Evolutionary conservation across 2,329 filamentous ascomycete species (phyloP), one percentile per base, ranked within the genome.

Genomic region (Talaromyces sp.): DNA sequence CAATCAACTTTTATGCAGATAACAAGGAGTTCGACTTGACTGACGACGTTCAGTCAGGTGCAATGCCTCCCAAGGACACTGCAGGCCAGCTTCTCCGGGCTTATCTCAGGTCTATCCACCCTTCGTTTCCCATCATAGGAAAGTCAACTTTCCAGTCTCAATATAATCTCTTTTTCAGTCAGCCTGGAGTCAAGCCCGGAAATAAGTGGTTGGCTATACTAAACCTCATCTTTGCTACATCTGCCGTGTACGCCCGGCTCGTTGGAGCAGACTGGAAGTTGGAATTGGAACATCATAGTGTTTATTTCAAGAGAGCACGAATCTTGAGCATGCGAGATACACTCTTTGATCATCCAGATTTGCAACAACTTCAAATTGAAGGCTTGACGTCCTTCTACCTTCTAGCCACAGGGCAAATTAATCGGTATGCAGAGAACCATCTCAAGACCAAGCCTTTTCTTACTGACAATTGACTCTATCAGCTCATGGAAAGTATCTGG

Each of bases 151-250:
- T 78, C 59, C 67, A 71, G n/a, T 67, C 66, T 9, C 74, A 77
- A 41, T 77, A 76, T 43, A 69, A 73, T 41, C 67, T 72, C 13
- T 74, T 75, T 59, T 73, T 70, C 57, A 69, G 62, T 35, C 66
- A 70, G 19, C 66, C 66, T 1, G 64, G 65, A 15, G 55, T 75
- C 19, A 70, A 66, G 11, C 72, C 73, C 5, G 73, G 73, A 5
- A 72, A 67, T 48, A 73, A 72, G 53, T 76, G 73, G 73, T 68
- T 77, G 15, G 73, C 76, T 13, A 77, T 77, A 31, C 63, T 78
- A 33, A 77, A 78, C 59, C 59, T 78, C 31, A 73, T 78, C 5
- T 77, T 78, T 60, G 76, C 76, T 11, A 73, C 77, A 59, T 72
- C 69, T 15, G 70, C 75, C 13, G 71, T 70, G 59, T 74, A 77